A percentile compares a stretch with the other conserved stretches of the same genome.
phyloP scores from a whole-genome alignment of 345 rosid species.

The Ricinus communis region DNA sequence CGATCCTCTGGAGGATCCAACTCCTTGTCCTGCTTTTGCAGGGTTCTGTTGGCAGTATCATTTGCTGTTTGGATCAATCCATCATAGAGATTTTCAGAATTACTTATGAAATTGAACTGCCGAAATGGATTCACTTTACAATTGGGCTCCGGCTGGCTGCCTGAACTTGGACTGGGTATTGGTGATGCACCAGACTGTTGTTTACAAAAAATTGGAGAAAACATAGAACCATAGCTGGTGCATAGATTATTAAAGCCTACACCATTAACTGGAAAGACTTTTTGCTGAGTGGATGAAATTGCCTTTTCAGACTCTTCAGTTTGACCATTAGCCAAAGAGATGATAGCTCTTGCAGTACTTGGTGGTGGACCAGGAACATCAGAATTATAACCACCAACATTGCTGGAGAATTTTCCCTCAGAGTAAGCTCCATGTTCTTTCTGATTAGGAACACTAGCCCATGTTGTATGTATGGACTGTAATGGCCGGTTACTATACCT shows the following conservation, averaged over 20 bases:
- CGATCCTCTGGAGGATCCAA: conserved; percentile 48
- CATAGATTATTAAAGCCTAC: conserved; percentile 32
- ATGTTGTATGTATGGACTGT: conserved; percentile 42
- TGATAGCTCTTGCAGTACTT: conserved; percentile 47
- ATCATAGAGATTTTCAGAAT: conserved; percentile 39
- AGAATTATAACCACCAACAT: conserved; percentile 24
- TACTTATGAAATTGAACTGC: conserved; percentile 37
- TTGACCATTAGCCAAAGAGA: conserved; percentile 32
- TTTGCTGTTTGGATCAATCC: conserved; percentile 38
- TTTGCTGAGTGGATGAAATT: conserved; percentile 43
- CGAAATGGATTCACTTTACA: conserved; percentile 39
- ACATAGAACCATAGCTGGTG: conserved; percentile 41
- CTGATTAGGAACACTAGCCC: conserved; percentile 26
- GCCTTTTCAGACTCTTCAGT: conserved; percentile 40
- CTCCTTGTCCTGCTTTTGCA: conserved; percentile 34
- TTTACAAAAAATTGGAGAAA: conserved; percentile 33
- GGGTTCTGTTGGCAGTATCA: conserved; percentile 32
- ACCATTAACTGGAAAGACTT: conserved; percentile 46
- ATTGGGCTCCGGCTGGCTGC: conserved; percentile 52
- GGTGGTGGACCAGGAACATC: conserved; percentile 41
- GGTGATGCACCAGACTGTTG: conserved; percentile 46
- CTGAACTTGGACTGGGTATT: conserved; percentile 52
- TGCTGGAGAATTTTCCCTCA: conserved; percentile 32
- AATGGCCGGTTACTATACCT: conserved; percentile 61
- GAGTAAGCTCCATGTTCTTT: conserved; percentile 30